Evolutionary conservation across 2,329 filamentous ascomycete species (phyloP), one percentile per base, ranked within the genome.

Genomic region (Cladosporium sp.): DNA sequence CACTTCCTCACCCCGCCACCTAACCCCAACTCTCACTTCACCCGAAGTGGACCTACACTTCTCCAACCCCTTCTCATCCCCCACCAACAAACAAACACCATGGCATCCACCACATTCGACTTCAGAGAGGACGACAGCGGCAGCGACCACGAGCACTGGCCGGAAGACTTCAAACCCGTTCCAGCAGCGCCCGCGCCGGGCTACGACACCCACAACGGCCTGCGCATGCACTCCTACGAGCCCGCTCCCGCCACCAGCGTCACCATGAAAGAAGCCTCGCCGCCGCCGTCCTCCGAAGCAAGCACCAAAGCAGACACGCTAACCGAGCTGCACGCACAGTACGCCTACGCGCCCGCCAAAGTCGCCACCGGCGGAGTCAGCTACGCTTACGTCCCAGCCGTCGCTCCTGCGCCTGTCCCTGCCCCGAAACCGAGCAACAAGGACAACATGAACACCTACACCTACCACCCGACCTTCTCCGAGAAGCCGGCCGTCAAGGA

Each of bases 141-240:
- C 54, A 52, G 57, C 38, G 61, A 61, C 40, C 58, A 62, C 55
- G 58, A 65, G 54, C 63, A 66, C 51, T 66, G 62, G 63, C 58
- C 59, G 3, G 58, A 61, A 39, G 60, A 60, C 58, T 53, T 52
- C 50, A 38, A 53, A 42, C 49, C 47, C 50, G 20, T 36, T 50
- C 19, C 39, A 43, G 12, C 55, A 38, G 47, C 43, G 29, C 43
- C 58, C 6, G 54, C 56, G 3, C 38, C 50, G 3, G 58, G 61
- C 48, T 63, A 58, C 54, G 57, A 63, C 54, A 50, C 43, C 43
- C 56, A 62, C 59, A 65, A 63, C 45, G 59, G 61, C 36, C 49
- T 62, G n/a, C 59, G 60, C 49, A 55, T 47, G 27, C 58, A 60
- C 52, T 52, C 48, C 38, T 65, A 66, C 52, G 29, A 58, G 30